These are phyloP conservation scores for Chaetomiaceae sp. DNA, from an alignment of 2,329 filamentous ascomycete genomes.

Conservation along the genomic window DNA sequence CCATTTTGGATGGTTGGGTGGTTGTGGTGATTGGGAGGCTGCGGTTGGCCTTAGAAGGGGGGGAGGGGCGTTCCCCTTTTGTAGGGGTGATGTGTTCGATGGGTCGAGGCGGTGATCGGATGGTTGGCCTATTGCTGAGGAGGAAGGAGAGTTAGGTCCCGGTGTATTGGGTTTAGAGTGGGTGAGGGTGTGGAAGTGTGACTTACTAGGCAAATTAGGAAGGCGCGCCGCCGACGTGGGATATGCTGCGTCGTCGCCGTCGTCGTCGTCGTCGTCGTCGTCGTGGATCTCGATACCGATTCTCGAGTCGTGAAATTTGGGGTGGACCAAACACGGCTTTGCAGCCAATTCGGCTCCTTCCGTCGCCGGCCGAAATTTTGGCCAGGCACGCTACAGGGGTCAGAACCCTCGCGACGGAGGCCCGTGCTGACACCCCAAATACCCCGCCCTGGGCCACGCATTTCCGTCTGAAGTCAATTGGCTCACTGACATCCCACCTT, in stretches of 20 bases:
- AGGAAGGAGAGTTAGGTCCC: too few species aligned
- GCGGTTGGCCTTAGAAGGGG: too few species aligned
- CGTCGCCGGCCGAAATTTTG: constrained; percentile 20
- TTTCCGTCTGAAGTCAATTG: constrained; percentile 13
- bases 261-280: not conserved
- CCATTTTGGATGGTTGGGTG: constrained; percentile 29
- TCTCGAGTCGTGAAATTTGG: constrained; percentile 10
- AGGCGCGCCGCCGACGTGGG: not conserved
- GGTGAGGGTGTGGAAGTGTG: not conserved
- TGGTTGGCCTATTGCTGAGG: not conserved
- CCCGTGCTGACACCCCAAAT: constrained; percentile 1
- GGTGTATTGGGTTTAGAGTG: too few species aligned
- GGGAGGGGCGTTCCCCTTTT: constrained; percentile 2
- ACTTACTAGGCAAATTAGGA: not conserved
- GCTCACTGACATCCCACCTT: constrained; percentile 22
- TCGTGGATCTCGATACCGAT: not conserved
- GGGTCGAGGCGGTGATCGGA: not conserved
- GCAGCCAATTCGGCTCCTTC: constrained; percentile 19
- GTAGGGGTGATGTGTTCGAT: constrained; percentile 1
- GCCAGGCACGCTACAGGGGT: constrained; percentile 11
- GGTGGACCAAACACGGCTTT: constrained; percentile 8
- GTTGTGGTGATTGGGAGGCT: not conserved
- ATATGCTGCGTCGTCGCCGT: not conserved
- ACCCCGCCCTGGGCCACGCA: constrained; percentile 14
- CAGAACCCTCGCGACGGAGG: too few species aligned